Conservation (phyloP, 164 flowering plant species). For the Tinospora cordifolia region DNA sequence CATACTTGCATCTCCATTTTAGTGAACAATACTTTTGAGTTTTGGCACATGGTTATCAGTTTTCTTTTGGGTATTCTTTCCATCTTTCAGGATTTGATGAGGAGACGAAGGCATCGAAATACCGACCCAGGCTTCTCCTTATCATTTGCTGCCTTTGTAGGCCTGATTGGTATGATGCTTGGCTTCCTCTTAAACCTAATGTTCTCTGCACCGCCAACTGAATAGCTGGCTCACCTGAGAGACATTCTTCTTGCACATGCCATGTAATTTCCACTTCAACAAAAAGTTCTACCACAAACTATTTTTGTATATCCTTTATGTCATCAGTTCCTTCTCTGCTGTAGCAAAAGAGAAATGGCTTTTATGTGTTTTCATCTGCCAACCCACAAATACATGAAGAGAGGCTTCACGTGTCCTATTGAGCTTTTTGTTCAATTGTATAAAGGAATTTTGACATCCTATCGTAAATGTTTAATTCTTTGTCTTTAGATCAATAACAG, state of each 20-base stretch:
- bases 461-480: not conserved
- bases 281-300: conserved; percentile 3
- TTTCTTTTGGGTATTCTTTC: not conserved
- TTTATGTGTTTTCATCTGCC: not conserved
- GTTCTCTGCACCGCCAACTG: conserved; percentile 41
- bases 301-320: not conserved
- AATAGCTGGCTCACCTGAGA: conserved; percentile 18
- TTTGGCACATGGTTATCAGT: not conserved
- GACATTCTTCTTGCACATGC: conserved; percentile 10
- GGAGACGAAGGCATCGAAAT: conserved; percentile 39
- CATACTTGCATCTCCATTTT: not conserved
- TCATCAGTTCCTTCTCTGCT: not conserved
- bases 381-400: not conserved
- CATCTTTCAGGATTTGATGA: conserved; percentile 45
- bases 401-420: not conserved
- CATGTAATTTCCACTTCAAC: conserved; percentile 13
- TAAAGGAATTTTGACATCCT: not conserved
- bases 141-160: conserved; percentile 52
- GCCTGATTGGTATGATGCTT: conserved; percentile 51
- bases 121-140: conserved; percentile 52
- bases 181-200: conserved; percentile 58
- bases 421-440: not conserved
- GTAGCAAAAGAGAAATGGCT: not conserved
- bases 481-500: too few relatives aligned
- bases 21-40: not conserved